A percentile compares a stretch with the other conserved stretches of the same genome.
These are phyloP conservation scores for Urochloa ruziziensis DNA, from an alignment of 176 grass and related monocot species.

Conservation along the genomic window DNA sequence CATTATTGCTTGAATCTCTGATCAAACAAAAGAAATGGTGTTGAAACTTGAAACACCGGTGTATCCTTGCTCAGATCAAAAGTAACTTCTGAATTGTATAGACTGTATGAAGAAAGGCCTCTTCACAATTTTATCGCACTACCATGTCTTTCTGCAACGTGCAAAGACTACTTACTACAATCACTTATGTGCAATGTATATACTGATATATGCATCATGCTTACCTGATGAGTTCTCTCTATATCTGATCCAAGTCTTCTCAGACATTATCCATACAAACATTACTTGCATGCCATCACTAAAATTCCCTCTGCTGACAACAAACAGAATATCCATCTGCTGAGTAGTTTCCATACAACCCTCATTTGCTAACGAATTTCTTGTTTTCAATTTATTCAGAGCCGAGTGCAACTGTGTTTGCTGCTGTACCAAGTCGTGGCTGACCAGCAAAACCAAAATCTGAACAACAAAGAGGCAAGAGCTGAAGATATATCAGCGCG, in stretches of 20 bases:
- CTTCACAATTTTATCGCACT: neutral
- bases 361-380: neutral
- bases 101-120: too few relatives aligned
- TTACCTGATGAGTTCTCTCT: neutral
- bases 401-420: neutral
- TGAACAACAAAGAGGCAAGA: neutral
- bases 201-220: neutral
- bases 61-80: neutral
- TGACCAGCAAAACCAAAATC: neutral
- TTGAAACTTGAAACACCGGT: neutral
- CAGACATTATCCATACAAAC: neutral
- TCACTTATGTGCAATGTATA: neutral
- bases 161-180: neutral
- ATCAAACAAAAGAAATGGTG: neutral
- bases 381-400: neutral
- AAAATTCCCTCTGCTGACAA: neutral
- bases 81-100: neutral
- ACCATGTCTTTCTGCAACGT: neutral
- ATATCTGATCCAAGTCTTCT: neutral
- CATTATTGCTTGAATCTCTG: neutral
- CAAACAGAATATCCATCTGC: neutral
- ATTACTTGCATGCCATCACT: neutral
- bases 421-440: neutral
- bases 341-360: neutral
- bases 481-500: neutral